Base-by-base conservation (phyloP, 1,284 basidiomycete genomes). In the Microbotryum lychnidis-dioicae region DNA sequence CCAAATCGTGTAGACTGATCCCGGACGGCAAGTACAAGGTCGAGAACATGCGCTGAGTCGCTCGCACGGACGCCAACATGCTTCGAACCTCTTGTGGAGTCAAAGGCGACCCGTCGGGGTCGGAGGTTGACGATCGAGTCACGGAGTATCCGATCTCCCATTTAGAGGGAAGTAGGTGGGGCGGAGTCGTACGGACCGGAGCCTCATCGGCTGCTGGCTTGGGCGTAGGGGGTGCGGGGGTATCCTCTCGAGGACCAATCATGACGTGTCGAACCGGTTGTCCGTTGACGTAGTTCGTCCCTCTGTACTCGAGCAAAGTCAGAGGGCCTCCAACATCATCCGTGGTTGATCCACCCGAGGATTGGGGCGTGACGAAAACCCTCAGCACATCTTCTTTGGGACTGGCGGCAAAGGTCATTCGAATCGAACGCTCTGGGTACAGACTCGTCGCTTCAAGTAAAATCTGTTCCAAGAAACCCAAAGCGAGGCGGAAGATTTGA, bases 401-500 rank as follows among this genome's bases (percentile, higher is more conserved):
- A 12, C 18, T 8, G 21, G 57, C 58, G 10, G 62, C 58, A 25
- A 53, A 66, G 12, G 64, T 68, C n/a, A 66, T 50, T 27, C 53
- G 57, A 29, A 68, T 44, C 37, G 47, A 60, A 77, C 87, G 75
- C 9, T 80, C 74, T 0, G 88, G 87, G 75, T 87, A 91, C 58
- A 82, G 79, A 1, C 73, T 70, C 1, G 80, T 78, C 4, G 87
- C 81, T 60, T 86, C 82, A 7, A 83, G 78, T 31, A 87, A 75
- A 5, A 93, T 75, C 8, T 76, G 75, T 74, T 97, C 91, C 64
- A 97, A 77, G 20, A 96, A 67, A 4, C 77, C 77, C 4, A 97
- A 77, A 62, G 85, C 87, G 68, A 88, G 84, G 58, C 81, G 79
- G 77, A 97, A 98, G 1, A 90, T 82, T 58, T 83, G 82, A 37